Evolutionary conservation across 139 green algal species (phyloP).

Genomic region (Chlorella ohadii): DNA sequence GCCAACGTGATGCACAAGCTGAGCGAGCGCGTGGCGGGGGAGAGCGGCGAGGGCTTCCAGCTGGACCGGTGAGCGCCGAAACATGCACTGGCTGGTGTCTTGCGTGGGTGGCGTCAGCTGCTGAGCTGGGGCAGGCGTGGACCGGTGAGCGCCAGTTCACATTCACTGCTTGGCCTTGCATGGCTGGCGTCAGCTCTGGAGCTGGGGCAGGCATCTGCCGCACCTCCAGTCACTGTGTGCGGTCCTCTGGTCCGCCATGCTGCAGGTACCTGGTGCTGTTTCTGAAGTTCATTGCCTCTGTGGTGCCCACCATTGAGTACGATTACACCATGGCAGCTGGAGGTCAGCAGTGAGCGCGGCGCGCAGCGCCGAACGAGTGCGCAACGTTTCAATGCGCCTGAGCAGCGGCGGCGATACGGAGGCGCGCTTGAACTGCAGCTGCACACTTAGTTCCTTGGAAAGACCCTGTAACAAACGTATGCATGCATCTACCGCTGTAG

Average conservation of each 20-base stretch:
- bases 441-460: no score
- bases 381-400: background rate
- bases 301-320: slow-evolving; percentile 96
- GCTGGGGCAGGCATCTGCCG: no score
- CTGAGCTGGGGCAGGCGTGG: background rate
- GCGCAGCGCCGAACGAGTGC: background rate
- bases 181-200: no score
- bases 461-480: no score
- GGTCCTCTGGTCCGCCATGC: background rate
- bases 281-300: slow-evolving; percentile 95
- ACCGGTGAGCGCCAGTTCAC: no score
- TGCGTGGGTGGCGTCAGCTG: background rate
- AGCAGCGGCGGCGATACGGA: background rate
- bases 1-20: slow-evolving; percentile 86
- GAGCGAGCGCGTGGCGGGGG: slow-evolving; percentile 64
- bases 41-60: slow-evolving; percentile 53
- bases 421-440: no score
- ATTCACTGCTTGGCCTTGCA: no score
- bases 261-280: slow-evolving; percentile 93
- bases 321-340: slow-evolving; percentile 86
- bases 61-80: slow-evolving; percentile 77
- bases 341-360: background rate
- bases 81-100: no score
- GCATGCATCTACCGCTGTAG: no score
- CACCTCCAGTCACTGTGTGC: no score